These are phyloP conservation scores for Kodamaea hsintzibuensis DNA, from an alignment of 805 yeast genomes.

Conservation along the genomic window DNA sequence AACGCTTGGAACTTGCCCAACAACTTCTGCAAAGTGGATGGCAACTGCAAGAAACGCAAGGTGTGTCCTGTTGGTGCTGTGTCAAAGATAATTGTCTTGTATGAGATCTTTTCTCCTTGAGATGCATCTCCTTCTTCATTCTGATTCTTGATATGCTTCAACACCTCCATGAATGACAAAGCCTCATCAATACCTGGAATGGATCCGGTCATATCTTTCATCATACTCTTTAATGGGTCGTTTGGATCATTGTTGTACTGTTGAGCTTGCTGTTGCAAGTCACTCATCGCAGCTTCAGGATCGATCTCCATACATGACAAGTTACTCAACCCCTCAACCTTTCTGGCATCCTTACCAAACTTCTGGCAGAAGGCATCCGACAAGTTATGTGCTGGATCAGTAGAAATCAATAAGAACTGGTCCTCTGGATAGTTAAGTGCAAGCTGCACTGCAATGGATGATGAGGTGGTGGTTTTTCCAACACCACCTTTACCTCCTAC, in stretches of 20 bases:
- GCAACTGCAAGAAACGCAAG: slow-evolving; percentile 89
- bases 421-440: slow-evolving; percentile 80
- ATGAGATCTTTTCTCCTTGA: slow-evolving; percentile 30
- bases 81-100: slow-evolving; percentile 91
- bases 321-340: slow-evolving; percentile 85
- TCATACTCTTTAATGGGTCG: slow-evolving; percentile 68
- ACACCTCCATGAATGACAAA: slow-evolving; percentile 93
- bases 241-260: slow-evolving; percentile 54
- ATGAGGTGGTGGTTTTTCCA: slow-evolving; percentile 97
- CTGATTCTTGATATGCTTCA: slow-evolving; percentile 91
- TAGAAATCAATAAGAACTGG: slow-evolving; percentile 84
- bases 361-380: slow-evolving; percentile 98
- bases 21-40: slow-evolving; percentile 86
- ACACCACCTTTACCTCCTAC: slow-evolving; percentile 99
- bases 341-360: slow-evolving; percentile 94
- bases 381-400: slow-evolving; percentile 98
- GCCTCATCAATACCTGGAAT: slow-evolving; percentile 99
- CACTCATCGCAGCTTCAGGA: slow-evolving; percentile 91
- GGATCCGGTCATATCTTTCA: slow-evolving; percentile 90
- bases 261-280: slow-evolving; percentile 66
- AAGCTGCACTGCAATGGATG: slow-evolving; percentile 91
- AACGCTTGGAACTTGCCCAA: slow-evolving; percentile 85
- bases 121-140: slow-evolving; percentile 26
- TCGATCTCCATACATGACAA: slow-evolving; percentile 98
- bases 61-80: slow-evolving; percentile 99